Evolutionary conservation across 177 flowering plant genomes (phyloP), one percentile per base, ranked within the genome.

Genomic region (Vitis hybrid): DNA sequence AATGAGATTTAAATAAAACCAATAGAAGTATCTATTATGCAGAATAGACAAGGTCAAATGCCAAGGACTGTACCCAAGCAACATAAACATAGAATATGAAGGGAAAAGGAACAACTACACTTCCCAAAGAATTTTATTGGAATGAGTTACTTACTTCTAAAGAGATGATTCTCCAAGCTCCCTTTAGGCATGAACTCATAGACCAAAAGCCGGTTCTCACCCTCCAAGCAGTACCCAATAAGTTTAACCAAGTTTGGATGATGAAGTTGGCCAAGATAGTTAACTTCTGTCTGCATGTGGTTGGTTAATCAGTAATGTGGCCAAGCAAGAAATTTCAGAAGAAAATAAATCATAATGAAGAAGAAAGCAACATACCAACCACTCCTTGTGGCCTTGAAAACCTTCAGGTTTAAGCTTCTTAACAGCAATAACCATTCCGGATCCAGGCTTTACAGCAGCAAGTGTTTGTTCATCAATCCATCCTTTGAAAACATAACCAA

Each of bases 131-230:
- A 30, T 4, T 48, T 10, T 27, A 18, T 46, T 3, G 50, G 10
- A 71, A 13, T 12, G 62, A 18, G 61, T 9, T 62, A 80, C 89
- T 79, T 86, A 93, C 98, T 80, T 85, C 95, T 84, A 66, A 91
- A 91, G 1, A 93, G 82, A 79, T 93, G 98, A 73, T 90, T 90
- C 76, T 93, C 98, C 74, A 93, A 77, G 83, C 98, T 89, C 60
- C 98, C 98, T 74, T 85, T 91, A 8, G 91, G 86, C 95, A 93
- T 86, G 87, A 86, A 93, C 81, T 93, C 98, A 72, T 93, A 93
- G 13, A 93, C 97, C 84, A 91, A 70, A 60, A 91, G 87, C 64
- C 86, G 81, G 70, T 87, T 85, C 58, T 93, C 94, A 40, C 90
- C 91, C 56, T 93, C 98, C 67, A 81, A 79, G 80, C 96, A 88